Evolutionary conservation across 2,329 filamentous ascomycete species (phyloP).

Genomic region (Xylariaceae sp.): DNA sequence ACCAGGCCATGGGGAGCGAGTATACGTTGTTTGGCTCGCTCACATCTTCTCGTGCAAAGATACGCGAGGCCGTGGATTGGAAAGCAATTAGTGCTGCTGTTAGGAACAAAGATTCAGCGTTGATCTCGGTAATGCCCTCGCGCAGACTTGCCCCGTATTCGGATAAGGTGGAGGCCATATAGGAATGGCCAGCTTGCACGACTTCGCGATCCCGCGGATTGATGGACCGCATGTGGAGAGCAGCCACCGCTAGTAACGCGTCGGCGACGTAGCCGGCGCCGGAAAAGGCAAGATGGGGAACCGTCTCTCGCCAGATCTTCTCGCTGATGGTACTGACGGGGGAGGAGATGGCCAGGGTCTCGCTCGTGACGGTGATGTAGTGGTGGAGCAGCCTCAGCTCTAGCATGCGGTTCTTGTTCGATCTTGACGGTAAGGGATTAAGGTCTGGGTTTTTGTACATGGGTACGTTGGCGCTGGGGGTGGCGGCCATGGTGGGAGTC

Average conservation of each 20-base stretch:
- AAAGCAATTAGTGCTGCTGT: conserved; percentile 63
- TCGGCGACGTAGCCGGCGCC: conserved; percentile 58
- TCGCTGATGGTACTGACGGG: conserved; percentile 47
- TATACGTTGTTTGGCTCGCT: conserved; percentile 44
- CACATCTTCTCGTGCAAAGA: conserved; percentile 56
- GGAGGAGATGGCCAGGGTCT: conserved; percentile 54
- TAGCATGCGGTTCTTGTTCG: conserved; percentile 44
- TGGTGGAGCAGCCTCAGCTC: conserved; percentile 63
- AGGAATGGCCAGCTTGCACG: conserved; percentile 60
- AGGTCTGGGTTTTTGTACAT: conserved; percentile 34
- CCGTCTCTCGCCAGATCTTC: conserved; percentile 56
- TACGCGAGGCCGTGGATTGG: conserved; percentile 59
- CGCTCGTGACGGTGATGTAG: conserved; percentile 57
- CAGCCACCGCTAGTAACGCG: conserved; percentile 60
- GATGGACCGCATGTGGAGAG: conserved; percentile 56
- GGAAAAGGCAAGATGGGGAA: conserved; percentile 58
- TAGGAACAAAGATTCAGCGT: conserved; percentile 60
- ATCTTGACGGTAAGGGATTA: conserved; percentile 32
- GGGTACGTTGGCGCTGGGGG: conserved; percentile 27
- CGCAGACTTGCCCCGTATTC: conserved; percentile 56
- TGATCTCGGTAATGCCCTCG: conserved; percentile 53
- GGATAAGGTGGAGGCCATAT: conserved; percentile 60
- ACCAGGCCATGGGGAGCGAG: conserved; percentile 59
- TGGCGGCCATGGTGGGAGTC: conserved; percentile 22
- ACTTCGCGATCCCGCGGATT: conserved; percentile 56